Evolutionary conservation across 768 basidiomycete species (phyloP).

Genomic region (Lanmaoa rubissima): DNA sequence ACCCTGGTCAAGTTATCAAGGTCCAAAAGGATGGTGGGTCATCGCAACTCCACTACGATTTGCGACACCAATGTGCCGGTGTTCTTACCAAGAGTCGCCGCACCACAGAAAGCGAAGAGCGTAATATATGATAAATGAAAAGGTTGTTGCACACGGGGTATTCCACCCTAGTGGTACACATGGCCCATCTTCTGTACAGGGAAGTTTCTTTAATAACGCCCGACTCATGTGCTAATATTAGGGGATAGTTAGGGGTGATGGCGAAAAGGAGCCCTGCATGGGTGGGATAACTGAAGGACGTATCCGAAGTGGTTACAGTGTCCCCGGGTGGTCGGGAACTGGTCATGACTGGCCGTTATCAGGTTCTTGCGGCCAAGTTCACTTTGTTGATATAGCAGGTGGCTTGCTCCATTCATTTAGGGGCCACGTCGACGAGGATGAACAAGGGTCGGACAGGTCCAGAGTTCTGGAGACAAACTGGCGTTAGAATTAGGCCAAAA

Average conservation of each 20-base stretch:
- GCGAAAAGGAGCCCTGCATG: background rate
- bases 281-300: background rate
- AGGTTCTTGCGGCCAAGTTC: background rate
- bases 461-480: background rate
- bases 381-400: too few relatives aligned
- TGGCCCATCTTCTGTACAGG: background rate
- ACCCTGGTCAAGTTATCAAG: background rate
- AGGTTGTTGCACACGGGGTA: background rate
- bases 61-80: background rate
- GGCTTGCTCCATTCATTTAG: background rate
- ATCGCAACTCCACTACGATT: background rate
- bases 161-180: background rate
- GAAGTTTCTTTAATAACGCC: background rate
- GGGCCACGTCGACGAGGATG: background rate
- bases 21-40: background rate
- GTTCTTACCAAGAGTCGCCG: background rate
- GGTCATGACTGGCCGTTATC: background rate
- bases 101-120: background rate
- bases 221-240: background rate
- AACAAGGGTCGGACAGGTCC: background rate
- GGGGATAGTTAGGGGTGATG: background rate
- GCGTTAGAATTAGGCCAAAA: background rate
- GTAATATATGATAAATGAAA: background rate
- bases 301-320: background rate
- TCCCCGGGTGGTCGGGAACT: background rate